Evolutionary conservation across 148 eudicot genomes (phyloP), one percentile per base, ranked within the genome.

Genomic region (Heliamphora exappendiculata): DNA sequence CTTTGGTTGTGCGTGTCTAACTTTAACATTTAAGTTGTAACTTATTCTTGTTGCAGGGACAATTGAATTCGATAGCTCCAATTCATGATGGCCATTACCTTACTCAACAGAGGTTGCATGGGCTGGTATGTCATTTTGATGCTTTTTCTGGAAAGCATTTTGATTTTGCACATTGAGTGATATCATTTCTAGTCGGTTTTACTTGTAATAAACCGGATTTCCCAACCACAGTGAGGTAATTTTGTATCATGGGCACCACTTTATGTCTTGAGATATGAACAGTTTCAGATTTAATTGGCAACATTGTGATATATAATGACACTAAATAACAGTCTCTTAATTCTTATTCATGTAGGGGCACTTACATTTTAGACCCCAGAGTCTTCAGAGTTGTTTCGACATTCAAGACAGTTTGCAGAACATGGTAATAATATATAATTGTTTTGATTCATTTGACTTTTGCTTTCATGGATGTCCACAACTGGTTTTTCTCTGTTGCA

Each of bases 311-410:
- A 44, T 42, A 2, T 2, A 45, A 31, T 45, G n/a, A 68, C 34
- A 26, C 72, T 69, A 45, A 42, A 39, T 66, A n/a, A 16, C n/a
- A 31, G 13, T 16, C 42, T 31, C 20, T 14, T 41, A 1, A n/a
- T n/a, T 58, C 11, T 12, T 51, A 68, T 55, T 67, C 70, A 74
- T 75, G 75, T 64, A 80, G 78, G 82, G 78, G 13, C 74, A 41
- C 50, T 57, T 74, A 31, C 75, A 70, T 70, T 68, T 69, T 60
- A 49, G 75, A 59, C 74, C 65, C 26, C 82, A 68, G 16, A 75
- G 34, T 41, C 39, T 59, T 51, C 82, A 47, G 62, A 76, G 58
- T 80, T 75, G 74, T 70, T 59, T 75, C 11, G 33, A 67, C 62
- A 75, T 68, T 53, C 70, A 74, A 54, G 51, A 69, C 57, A 74